These are phyloP conservation scores for Phytophthora palmivora DNA, from an alignment of 352 stramenopile genomes.

Conservation along the genomic window DNA sequence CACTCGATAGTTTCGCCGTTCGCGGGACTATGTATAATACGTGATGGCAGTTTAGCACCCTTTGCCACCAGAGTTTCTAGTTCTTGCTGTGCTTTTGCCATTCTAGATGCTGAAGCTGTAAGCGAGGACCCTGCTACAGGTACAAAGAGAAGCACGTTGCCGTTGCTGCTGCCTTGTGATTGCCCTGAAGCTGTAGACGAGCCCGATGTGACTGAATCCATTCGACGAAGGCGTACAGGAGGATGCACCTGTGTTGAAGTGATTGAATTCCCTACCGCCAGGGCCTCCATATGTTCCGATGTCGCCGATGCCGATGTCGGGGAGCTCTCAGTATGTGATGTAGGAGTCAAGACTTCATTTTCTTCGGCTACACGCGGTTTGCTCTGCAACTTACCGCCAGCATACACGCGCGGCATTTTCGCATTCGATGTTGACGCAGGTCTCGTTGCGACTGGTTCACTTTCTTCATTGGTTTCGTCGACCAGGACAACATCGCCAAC, in stretches of 20 bases:
- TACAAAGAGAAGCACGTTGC: slow-evolving; percentile 81
- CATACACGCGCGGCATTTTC: slow-evolving; percentile 39
- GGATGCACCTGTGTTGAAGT: slow-evolving; percentile 2
- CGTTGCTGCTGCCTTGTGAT: slow-evolving; percentile 32
- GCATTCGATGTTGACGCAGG: slow-evolving; percentile 38
- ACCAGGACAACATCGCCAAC: slow-evolving; percentile 1
- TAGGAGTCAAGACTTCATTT: slow-evolving; percentile 40
- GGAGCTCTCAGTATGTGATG: slow-evolving; percentile 28
- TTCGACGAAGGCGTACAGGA: slow-evolving; percentile 19
- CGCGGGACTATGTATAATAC: slow-evolving; percentile 35
- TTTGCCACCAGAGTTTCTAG: slow-evolving; percentile 57
- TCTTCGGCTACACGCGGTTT: slow-evolving; percentile 31
- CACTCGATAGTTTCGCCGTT: slow-evolving; percentile 47
- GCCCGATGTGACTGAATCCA: slow-evolving; percentile 37
- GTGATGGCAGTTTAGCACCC: slow-evolving; percentile 63
- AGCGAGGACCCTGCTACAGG: slow-evolving; percentile 71
- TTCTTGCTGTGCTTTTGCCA: slow-evolving; percentile 65
- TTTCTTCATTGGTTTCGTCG: slow-evolving; percentile 9
- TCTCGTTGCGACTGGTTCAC: slow-evolving; percentile 8
- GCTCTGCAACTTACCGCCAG: slow-evolving; percentile 31
- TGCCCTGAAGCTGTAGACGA: slow-evolving; percentile 38
- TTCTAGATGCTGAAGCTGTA: slow-evolving; percentile 66
- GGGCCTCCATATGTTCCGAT: slow-evolving; percentile 23
- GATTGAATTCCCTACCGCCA: neutral
- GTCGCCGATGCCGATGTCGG: slow-evolving; percentile 26